Base-by-base conservation (phyloP, 805 yeast species). In the Groenewaldozyma tartarivorans region DNA sequence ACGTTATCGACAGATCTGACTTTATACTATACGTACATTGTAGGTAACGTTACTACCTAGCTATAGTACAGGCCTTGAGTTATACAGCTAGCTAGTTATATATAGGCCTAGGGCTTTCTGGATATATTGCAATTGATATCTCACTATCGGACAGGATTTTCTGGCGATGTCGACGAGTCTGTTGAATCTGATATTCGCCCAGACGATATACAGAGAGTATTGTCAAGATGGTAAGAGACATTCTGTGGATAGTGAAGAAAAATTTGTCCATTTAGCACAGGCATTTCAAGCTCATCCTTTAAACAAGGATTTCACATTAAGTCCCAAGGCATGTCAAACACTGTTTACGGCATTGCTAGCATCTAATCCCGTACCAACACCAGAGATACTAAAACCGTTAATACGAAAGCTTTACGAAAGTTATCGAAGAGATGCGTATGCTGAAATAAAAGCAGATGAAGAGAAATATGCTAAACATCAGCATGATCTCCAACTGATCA, bases 401-500 rank as follows among this genome's bases (percentile, higher is more conserved):
- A 33, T 51, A 21, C 40, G 36, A 11, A 47, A 45, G 47, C 46
- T 49, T 5, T 51, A 48, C 37, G 54, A 48, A 30, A 42, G 48
- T 27, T 53, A 47, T 37, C 50, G 47, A 39, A 48, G 48, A 11
- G 53, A 51, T 27, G 39, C 44, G 17, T 44, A 43, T 4, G 38
- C 41, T 7, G 52, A 55, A 39, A 51, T 58, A 33, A 46, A 47
- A 29, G 48, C 51, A 29, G 61, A 50, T 11, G 74, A 69, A 45
- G 46, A 48, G 26, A 57, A 53, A 13, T 68, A 63, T 51, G 58
- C 57, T 32, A 50, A 41, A 16, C 61, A 60, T 34, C 56, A 59
- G 35, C 48, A 49, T 9, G 72, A 69, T 42, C 67, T 69, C 5
- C 64, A 62, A 20, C 51, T 57, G 47, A 66, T 69, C 13, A 70